Percentiles rank a stretch among this genome's conserved stretches.
Evolutionary conservation across 208 protist genomes (phyloP).

Genomic region (Naegleria lovaniensis): DNA sequence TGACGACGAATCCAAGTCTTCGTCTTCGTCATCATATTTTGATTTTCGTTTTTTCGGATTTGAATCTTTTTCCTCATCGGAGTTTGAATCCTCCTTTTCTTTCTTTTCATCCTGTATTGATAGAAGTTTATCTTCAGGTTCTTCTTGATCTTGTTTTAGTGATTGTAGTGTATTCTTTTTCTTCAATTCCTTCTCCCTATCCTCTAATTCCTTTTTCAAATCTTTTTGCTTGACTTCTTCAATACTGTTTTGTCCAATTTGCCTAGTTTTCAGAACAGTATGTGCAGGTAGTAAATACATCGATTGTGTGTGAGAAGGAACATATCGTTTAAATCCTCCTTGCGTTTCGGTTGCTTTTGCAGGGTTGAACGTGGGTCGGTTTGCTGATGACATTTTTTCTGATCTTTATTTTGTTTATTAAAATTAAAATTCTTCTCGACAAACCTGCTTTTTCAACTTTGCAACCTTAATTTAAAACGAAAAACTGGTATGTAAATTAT

Average conservation of each 20-base stretch:
- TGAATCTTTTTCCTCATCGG: not conserved
- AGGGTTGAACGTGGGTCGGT: conserved; percentile 32
- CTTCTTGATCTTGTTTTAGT: not conserved
- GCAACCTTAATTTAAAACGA: no score
- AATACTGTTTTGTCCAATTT: conserved; percentile 28
- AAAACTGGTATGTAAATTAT: no score
- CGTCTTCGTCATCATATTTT: conserved; percentile 31
- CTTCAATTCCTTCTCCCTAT: not conserved
- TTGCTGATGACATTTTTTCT: conserved; percentile 40
- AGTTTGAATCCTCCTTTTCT: not conserved
- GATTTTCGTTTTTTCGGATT: not conserved
- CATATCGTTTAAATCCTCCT: conserved; percentile 27
- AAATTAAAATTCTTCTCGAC: not conserved
- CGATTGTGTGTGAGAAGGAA: not conserved
- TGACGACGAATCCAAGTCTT: conserved; percentile 18
- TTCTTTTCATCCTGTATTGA: not conserved
- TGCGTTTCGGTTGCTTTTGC: conserved; percentile 19
- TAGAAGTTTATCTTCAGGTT: not conserved
- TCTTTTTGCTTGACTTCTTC: conserved; percentile 5
- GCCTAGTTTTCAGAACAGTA: conserved; percentile 27
- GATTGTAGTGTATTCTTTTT: not conserved
- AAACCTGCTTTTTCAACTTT: no score
- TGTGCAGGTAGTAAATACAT: conserved; percentile 28
- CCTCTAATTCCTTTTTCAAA: conserved; percentile 12
- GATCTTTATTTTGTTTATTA: not conserved